phyloP scores from a whole-genome alignment of 140 eudicot species.

The Anethum foeniculum region DNA sequence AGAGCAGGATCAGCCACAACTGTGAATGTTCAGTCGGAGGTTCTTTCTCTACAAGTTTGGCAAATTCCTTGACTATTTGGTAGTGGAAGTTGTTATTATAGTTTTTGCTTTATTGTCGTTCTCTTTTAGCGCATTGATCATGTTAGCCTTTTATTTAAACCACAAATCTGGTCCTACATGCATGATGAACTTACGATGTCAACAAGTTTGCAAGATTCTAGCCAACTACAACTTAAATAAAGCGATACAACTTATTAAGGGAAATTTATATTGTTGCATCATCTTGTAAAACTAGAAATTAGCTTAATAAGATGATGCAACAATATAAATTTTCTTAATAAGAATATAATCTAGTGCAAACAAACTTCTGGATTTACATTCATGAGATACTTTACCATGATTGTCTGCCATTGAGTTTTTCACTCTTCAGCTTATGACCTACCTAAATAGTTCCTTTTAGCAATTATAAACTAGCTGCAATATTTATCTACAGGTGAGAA shows the following conservation, averaged over 20 bases:
- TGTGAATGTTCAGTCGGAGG: not conserved
- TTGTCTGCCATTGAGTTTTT: not conserved
- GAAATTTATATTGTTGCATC: not conserved
- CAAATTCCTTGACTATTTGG: not conserved
- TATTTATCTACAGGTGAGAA: slow-evolving; percentile 11
- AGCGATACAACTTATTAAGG: not conserved
- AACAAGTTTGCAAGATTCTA: not conserved
- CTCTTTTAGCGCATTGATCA: not conserved
- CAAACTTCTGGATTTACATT: not conserved
- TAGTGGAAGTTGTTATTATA: not conserved
- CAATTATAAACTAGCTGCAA: not conserved
- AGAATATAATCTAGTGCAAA: not conserved
- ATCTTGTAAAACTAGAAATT: not conserved
- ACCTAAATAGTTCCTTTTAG: not conserved
- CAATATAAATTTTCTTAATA: no score
- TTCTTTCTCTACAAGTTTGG: not conserved
- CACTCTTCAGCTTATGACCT: not conserved
- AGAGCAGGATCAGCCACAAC: not conserved
- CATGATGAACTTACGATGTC: not conserved
- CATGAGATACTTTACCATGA: not conserved
- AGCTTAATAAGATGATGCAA: no score
- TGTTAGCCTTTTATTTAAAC: not conserved
- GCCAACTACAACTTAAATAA: not conserved
- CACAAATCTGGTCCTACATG: not conserved
- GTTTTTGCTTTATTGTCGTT: not conserved